These are phyloP conservation scores for Cryphonectria radicalis DNA, from an alignment of 2,329 filamentous ascomycete species.

Conservation along the genomic window DNA sequence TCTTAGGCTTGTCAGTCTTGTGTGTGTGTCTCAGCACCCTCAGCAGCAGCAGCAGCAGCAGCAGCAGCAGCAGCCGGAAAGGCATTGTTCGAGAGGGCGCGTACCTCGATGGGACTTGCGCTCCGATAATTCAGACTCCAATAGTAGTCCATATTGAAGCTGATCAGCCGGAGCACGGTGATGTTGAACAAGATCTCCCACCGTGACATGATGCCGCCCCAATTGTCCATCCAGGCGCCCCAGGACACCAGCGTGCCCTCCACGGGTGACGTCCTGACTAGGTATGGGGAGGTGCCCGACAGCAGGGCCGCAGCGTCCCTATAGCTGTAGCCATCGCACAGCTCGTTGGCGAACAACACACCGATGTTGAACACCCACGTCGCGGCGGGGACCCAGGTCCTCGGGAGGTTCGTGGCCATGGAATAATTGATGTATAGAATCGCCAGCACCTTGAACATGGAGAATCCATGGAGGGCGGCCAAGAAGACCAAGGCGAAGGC, in stretches of 20 bases:
- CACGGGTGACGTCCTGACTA: constrained; percentile 37
- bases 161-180: constrained; percentile 88
- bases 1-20: constrained; percentile 81
- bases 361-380: constrained; percentile 92
- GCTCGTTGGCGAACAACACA: constrained; percentile 87
- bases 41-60: too few relatives aligned
- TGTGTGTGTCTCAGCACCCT: constrained; percentile 9
- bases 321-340: constrained; percentile 77
- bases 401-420: constrained; percentile 74
- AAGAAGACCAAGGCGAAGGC: constrained; percentile 81
- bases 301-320: constrained; percentile 62
- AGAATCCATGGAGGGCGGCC: constrained; percentile 80
- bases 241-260: constrained; percentile 54
- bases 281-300: constrained; percentile 33
- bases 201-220: constrained; percentile 80
- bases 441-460: constrained; percentile 76
- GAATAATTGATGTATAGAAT: constrained; percentile 85
- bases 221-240: constrained; percentile 75
- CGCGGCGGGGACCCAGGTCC: constrained; percentile 69
- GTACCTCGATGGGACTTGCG: constrained; percentile 79
- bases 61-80: not conserved
- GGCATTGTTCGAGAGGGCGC: constrained; percentile 34
- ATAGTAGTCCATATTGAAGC: constrained; percentile 96
- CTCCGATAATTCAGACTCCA: constrained; percentile 76
- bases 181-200: constrained; percentile 99